Evolutionary conservation across 176 grass and related monocot species (phyloP), one percentile per base, ranked within the genome.

Genomic region (Aechmea fasciata): DNA sequence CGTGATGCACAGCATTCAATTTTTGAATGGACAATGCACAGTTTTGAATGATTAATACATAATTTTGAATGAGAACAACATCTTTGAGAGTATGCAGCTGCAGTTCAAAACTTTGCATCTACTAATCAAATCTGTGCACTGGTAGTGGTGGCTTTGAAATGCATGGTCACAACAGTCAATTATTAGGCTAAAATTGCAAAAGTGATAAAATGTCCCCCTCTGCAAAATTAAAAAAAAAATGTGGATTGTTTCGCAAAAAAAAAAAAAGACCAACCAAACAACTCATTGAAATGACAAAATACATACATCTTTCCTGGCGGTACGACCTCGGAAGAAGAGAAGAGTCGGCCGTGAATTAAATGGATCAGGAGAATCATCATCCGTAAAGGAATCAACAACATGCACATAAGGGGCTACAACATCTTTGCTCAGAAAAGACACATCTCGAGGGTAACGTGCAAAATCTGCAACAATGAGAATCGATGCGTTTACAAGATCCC

Each of bases 401-500:
- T 99, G 89, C 47, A 85, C 87, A 72, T 99, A 99, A 11, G 89
- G 94, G 55, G 82, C 89, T 50, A 99, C 89, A 75, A 93, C 74
- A 83, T 99, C 89, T 93, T 99, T 99, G 70, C 82, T 93, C 75
- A 99, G 73, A 72, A 83, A 99, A 68, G 89, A 83, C 71, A 99
- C 41, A 57, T 87, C 70, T 79, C 82, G 78, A 64, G 79, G 79
- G 72, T 87, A 92, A 69, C 94, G 81, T 18, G 84, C 94, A 68
- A 99, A 99, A 83, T 99, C 94, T 76, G 89, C 67, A 80, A 93
- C 87, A 65, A 99, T 72, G 71, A 99, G 84, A 84, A 99, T 83
- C 14, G 94, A 99, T 52, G 86, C 84, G 81, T 99, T 99, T 73
- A 88, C 82, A 77, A 88, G 86, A 75, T 85, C 75, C 50, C 87